Base-by-base conservation (phyloP, 1,284 basidiomycete genomes). In the Prillingera fragicola region DNA sequence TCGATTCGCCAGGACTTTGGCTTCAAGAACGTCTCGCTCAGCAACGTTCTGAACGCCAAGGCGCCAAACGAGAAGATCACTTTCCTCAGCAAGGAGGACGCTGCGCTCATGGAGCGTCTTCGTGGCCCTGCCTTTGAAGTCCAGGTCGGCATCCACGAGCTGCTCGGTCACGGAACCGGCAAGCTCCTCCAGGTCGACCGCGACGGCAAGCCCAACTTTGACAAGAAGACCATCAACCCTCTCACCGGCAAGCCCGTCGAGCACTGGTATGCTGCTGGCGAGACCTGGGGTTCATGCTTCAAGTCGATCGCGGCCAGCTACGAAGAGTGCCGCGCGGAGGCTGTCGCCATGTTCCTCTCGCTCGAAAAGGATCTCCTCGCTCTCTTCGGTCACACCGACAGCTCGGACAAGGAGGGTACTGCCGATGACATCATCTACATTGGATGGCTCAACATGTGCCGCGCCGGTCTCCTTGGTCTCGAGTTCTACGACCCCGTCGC, bases 401-500 rank as follows among this genome's bases (percentile, higher is more conserved):
- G n/a, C 17, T 33, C 38, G 15, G 32, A 34, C 14, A 33, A 42
- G 21, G 46, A 42, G 36, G 42, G 31, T 5, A 29, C 9, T 3
- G 43, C 42, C 35, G 47, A 57, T 45, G 82, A 87, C 34, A 77
- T 90, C 17, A 81, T 85, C 55, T 85, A 84, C 60, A 77, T 84
- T 59, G 84, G 83, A 0, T 91, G 85, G 77, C 74, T 89, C 22
- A 65, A 84, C 38, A 89, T 90, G 87, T 84, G 82, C 13, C 79
- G 85, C n/a, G 81, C 80, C 26, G 87, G 87, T 47, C 68, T 90
- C 17, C 77, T 82, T 32, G 86, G 80, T 2, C 75, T 91, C 32
- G 85, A 89, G 67, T 87, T 77, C 65, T 91, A 85, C 55, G 85
- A 91, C 61, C 86, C 87, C 21, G 73, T 71, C 22, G 84, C 80